Evolutionary conservation across 352 stramenopile genomes (phyloP), one percentile per base, ranked within the genome.

Genomic region (Pythium folliculosum): DNA sequence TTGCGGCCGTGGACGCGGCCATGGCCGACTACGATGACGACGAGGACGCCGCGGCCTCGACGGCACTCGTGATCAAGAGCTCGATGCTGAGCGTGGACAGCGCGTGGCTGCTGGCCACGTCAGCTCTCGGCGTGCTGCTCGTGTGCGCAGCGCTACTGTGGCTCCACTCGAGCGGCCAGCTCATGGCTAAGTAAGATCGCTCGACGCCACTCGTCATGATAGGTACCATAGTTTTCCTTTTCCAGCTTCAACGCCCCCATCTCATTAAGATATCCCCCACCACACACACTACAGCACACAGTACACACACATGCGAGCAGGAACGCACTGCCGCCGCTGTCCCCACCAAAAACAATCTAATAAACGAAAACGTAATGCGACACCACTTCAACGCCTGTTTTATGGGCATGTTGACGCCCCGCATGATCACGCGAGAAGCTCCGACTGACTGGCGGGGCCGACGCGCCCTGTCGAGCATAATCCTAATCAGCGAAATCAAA

Each of bases 121-220:
- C 60, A 17, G 49, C 60, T 1, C 10, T 60, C 14, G 60, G 49
- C 43, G 49, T 66, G 50, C 37, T 66, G 23, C 60, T 66, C 22
- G 44, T 62, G 38, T 66, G 60, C 38, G 30, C n/a, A 6, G 49
- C 49, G 16, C 37, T 51, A 37, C 47, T 66, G 22, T 66, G 60
- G 60, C 48, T 66, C 60, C 60, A 60, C 60, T 37, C 60, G 14
- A 60, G 40, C 23, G 53, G 60, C 49, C 60, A 66, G 37, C 23
- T 66, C 35, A 22, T 66, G 50, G 49, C 49, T 49, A 57, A 66
- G 47, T 66, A 49, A 25, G 10, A 17, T 51, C 5, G 17, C 13
- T 21, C 6, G 17, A 35, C 25, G 3, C 56, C 23, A 17, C 19
- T 43, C 51, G 40, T 10, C 7, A 5, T 47, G 30, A 16, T 58